A percentile compares a stretch with the other conserved stretches of the same genome.
phyloP scores from a whole-genome alignment of 805 yeast species.

The Ogataea glucozyma region DNA sequence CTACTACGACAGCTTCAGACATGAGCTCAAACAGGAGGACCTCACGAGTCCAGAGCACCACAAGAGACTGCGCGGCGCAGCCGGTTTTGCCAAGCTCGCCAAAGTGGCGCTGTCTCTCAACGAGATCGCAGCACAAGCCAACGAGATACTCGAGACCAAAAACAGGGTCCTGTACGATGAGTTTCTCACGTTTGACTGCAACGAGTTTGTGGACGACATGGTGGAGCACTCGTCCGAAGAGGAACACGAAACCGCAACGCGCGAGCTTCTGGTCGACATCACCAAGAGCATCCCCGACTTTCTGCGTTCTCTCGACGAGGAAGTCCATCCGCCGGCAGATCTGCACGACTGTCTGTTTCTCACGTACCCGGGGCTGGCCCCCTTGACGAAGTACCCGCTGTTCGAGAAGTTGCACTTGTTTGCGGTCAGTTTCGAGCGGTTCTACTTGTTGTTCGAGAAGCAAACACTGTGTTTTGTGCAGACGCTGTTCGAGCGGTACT shows the following conservation, averaged over 20 bases:
- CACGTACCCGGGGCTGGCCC: background rate
- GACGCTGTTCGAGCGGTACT: slow-evolving; percentile 1
- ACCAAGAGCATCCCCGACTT: background rate
- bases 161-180: slow-evolving; percentile 2
- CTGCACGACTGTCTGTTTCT: background rate
- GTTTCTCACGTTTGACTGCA: slow-evolving; percentile 3
- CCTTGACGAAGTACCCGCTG: background rate
- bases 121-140: slow-evolving; percentile 2
- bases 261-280: background rate
- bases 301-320: background rate
- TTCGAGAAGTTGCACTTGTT: background rate
- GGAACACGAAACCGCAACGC: background rate
- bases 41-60: slow-evolving; percentile 1
- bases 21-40: slow-evolving; percentile 2
- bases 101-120: slow-evolving; percentile 3
- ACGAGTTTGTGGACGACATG: slow-evolving; percentile 4
- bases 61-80: slow-evolving; percentile 2
- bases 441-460: slow-evolving; percentile 5
- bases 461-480: slow-evolving; percentile 3
- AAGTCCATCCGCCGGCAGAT: no score
- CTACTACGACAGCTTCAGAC: slow-evolving; percentile 7
- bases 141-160: slow-evolving; percentile 4
- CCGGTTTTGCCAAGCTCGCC: slow-evolving; percentile 6
- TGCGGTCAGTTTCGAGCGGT: slow-evolving; percentile 2
- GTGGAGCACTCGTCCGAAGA: background rate